phyloP scores from a whole-genome alignment of 2,329 filamentous ascomycete genomes.

The Alternaria consortialis region DNA sequence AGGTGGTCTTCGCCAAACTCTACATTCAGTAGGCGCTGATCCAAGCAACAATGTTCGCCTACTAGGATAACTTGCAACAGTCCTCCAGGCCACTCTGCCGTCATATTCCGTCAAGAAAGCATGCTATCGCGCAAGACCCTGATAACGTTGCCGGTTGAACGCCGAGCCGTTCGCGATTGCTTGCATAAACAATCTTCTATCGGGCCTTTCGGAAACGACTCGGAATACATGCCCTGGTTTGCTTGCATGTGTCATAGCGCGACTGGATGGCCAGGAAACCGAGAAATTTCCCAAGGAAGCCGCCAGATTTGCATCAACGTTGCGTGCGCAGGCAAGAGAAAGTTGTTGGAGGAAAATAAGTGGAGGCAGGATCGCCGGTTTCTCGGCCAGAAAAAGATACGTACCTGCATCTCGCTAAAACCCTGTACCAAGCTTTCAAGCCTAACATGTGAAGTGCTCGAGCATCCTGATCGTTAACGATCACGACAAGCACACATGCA shows the following conservation, averaged over 20 bases:
- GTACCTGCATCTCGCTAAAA: slow-evolving; percentile 12
- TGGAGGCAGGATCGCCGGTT: slow-evolving; percentile 4
- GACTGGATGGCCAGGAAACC: neutral
- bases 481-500: neutral
- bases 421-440: slow-evolving; percentile 8
- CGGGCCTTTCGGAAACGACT: slow-evolving; percentile 17
- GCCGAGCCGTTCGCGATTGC: slow-evolving; percentile 13
- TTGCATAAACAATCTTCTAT: slow-evolving; percentile 15
- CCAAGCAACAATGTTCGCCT: neutral
- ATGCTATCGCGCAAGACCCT: slow-evolving; percentile 11
- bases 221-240: slow-evolving; percentile 14
- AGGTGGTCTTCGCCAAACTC: neutral
- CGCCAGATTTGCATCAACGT: neutral
- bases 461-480: neutral
- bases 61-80: neutral
- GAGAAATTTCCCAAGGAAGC: neutral
- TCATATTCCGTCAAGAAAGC: neutral
- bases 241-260: slow-evolving; percentile 9
- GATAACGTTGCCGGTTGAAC: slow-evolving; percentile 13
- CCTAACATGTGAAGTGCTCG: neutral
- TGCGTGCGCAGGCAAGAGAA: neutral
- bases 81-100: neutral
- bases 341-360: neutral
- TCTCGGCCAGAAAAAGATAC: slow-evolving; percentile 16
- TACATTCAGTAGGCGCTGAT: neutral